Evolutionary conservation across 2,329 filamentous ascomycete species (phyloP), one percentile per base, ranked within the genome.

Genomic region (Cryphonectria nitschkei): DNA sequence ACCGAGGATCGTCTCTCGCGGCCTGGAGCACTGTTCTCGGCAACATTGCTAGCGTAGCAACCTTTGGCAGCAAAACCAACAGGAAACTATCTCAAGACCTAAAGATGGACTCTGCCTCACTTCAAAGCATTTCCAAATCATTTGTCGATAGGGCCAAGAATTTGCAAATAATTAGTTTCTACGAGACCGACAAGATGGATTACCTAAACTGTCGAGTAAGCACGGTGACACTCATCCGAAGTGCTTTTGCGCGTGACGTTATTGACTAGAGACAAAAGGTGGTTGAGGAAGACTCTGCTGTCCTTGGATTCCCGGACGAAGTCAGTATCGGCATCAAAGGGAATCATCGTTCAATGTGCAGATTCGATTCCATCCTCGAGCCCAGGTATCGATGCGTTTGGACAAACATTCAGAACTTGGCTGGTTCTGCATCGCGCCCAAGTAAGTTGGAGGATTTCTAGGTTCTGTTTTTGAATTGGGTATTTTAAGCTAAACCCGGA

Each of bases 11-110:
- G 8, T 66, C 61, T 41, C 54, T 70, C 14, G 68, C 68, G 34
- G 43, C 16, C 11, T 70, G 68, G 68, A 50, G 64, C 54, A 67
- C 54, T 52, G 54, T 70, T 19, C 64, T 70, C 19, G 43, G 68
- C 54, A 67, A 65, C 4, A 50, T 67, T 41, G 61, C 63, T 9
- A 70, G 32, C n/a, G 26, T 29, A 14, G 68, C 52, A 34, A 52
- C 63, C 26, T n/a, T 70, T 29, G 68, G 64, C 52, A 70, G 41
- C 26, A 70, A 67, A 26, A 70, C 64, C 54, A 70, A 70, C 13
- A 41, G 41, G 41, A 75, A 75, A 5, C 74, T 76, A 26, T 68
- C 76, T 50, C 73, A 74, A 37, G 69, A 73, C 32, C 65, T 77
- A 39, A 73, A 75, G 46, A 68, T 71, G 34, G 70, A 74, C 43